phyloP scores from a whole-genome alignment of 148 eudicot genomes.

The Bassia scoparia region DNA sequence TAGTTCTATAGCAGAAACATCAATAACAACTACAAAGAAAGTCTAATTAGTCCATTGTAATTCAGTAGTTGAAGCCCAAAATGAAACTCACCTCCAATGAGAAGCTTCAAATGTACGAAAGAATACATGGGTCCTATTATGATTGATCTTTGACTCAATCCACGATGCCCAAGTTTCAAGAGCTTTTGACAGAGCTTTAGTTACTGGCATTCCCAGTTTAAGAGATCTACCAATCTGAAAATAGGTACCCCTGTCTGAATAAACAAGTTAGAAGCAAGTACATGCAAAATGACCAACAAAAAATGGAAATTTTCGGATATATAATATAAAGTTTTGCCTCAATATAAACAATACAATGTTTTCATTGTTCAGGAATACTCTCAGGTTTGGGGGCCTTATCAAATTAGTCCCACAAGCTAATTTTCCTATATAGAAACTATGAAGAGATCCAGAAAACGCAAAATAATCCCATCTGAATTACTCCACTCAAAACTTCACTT shows the following conservation, averaged over 20 bases:
- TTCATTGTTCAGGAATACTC: background rate
- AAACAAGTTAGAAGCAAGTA: constrained; percentile 38
- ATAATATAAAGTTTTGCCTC: background rate
- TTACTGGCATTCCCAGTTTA: constrained; percentile 83
- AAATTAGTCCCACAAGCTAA: background rate
- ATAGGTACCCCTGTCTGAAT: constrained; percentile 78
- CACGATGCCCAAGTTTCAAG: constrained; percentile 83
- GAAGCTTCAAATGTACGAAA: constrained; percentile 86
- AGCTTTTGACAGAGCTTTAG: constrained; percentile 53
- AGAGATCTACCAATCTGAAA: constrained; percentile 64
- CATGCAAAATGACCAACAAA: background rate
- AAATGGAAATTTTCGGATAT: background rate
- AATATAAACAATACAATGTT: background rate
- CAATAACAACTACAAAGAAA: background rate
- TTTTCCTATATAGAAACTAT: background rate
- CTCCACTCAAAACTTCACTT: background rate
- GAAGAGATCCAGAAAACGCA: background rate
- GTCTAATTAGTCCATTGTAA: background rate
- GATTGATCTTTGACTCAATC: constrained; percentile 60
- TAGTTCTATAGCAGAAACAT: background rate
- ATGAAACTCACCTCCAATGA: constrained; percentile 77
- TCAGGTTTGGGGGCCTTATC: background rate
- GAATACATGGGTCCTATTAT: constrained; percentile 75
- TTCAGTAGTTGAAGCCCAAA: background rate
- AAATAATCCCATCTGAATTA: background rate